These are phyloP conservation scores for Podospora australis DNA, from an alignment of 495 filamentous ascomycete genomes.

Conservation along the genomic window DNA sequence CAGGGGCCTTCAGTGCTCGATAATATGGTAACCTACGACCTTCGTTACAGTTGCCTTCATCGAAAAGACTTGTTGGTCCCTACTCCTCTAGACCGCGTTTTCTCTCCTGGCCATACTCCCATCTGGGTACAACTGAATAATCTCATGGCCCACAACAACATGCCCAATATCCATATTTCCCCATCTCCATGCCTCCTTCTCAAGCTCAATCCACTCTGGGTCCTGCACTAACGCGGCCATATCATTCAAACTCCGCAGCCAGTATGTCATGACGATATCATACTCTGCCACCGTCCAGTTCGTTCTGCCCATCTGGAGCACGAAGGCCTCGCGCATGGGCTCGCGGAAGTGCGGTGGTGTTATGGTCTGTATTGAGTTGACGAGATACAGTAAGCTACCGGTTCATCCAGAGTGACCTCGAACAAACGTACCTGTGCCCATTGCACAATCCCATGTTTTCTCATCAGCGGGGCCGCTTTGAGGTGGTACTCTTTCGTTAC, in stretches of 20 bases:
- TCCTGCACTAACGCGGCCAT: conserved; percentile 1
- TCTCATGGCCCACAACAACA: conserved; percentile 6
- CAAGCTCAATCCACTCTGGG: conserved; percentile 8
- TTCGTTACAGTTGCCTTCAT: too few relatives aligned
- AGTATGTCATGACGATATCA: conserved; percentile 5
- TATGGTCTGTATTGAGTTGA: background rate
- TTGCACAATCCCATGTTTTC: conserved; percentile 7
- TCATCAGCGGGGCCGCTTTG: conserved; percentile 6
- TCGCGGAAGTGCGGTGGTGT: conserved; percentile 5
- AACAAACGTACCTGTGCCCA: conserved; percentile 7
- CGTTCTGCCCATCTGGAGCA: conserved; percentile 1
- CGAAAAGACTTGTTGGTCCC: too few relatives aligned
- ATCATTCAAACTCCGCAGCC: background rate
- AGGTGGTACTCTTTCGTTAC: conserved; percentile 1
- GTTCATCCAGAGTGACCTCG: too few relatives aligned
- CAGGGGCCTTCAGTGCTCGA: too few relatives aligned
- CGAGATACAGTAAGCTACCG: background rate
- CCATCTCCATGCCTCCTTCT: background rate
- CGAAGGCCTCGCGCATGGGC: background rate
- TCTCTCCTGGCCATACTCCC: too few relatives aligned
- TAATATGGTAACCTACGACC: too few relatives aligned
- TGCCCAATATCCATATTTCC: conserved; percentile 8
- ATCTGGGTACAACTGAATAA: conserved; percentile 4
- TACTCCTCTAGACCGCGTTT: too few relatives aligned
- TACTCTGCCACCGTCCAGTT: conserved; percentile 11